A percentile compares a stretch with the other conserved stretches of the same genome.
These are phyloP conservation scores for Ustilago lituana DNA, from an alignment of 1,284 basidiomycete species.

Conservation along the genomic window DNA sequence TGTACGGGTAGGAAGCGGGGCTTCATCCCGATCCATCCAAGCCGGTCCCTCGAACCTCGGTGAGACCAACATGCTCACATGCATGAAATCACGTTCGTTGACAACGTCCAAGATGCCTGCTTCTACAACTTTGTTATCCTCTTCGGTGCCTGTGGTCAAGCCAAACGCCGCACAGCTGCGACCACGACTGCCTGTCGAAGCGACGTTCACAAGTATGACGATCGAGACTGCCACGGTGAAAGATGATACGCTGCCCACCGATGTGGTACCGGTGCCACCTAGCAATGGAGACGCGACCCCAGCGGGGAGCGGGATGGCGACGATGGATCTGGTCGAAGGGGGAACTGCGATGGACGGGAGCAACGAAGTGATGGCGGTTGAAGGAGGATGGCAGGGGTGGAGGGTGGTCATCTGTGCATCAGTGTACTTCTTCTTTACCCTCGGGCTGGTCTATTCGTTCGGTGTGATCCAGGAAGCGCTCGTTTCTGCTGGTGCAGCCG, in stretches of 20 bases:
- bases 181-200: slow-evolving; percentile 21
- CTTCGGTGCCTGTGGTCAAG: slow-evolving; percentile 9
- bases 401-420: slow-evolving; percentile 34
- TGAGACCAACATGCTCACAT: background rate
- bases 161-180: slow-evolving; percentile 17
- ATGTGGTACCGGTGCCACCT: background rate
- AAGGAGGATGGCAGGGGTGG: slow-evolving; percentile 32
- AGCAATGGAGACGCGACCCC: background rate
- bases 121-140: background rate
- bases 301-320: slow-evolving; percentile 72
- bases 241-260: background rate
- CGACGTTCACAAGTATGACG: slow-evolving; percentile 5
- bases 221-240: background rate
- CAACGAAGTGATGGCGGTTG: slow-evolving; percentile 13
- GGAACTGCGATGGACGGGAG: background rate
- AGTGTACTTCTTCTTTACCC: slow-evolving; percentile 50
- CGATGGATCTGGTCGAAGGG: slow-evolving; percentile 76
- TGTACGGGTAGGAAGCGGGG: background rate
- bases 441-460: slow-evolving; percentile 64
- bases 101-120: slow-evolving; percentile 1
- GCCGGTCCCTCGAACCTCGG: slow-evolving; percentile 1
- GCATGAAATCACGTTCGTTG: background rate
- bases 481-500: slow-evolving; percentile 56
- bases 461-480: slow-evolving; percentile 65
- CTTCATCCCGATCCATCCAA: slow-evolving; percentile 8